Evolutionary conservation across 2,329 filamentous ascomycete genomes (phyloP), one percentile per base, ranked within the genome.

Genomic region (Talaromyces islandicus): DNA sequence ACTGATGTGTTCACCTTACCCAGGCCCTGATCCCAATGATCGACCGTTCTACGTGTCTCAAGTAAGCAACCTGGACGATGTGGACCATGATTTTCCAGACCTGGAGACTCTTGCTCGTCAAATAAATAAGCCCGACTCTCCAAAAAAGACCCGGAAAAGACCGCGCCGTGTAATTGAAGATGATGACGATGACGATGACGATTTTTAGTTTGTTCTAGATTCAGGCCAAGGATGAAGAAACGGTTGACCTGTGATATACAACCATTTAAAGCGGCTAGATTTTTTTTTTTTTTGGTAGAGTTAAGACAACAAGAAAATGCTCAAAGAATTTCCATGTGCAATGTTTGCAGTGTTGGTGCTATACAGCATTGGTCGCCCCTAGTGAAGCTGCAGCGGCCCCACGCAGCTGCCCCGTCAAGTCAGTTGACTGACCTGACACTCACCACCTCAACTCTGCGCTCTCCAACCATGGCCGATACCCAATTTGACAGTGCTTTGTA

Each of bases 401-500:
- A 52, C 48, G 48, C 21, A 52, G 14, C 21, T 29, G 14, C 43
- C 19, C 14, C 41, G 19, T 50, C 24, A 50, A 50, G 24, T 29
- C 24, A 52, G 10, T n/a, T 27, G 9, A 17, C 43, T n/a, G 48
- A 27, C 5, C 27, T 25, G 24, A 19, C 14, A 29, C 48, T 29
- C 48, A 52, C 24, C 24, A 52, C 48, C 17, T 52, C 24, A 7
- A 14, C 48, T 21, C 25, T 52, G 7, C 43, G 21, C 46, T 35
- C 41, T 48, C 25, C 66, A 67, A 73, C 59, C 65, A 77, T 77
- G 75, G 75, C 74, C 52, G 78, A 81, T 66, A 72, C 74, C 65
- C 79, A 81, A 70, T 80, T 80, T 64, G 79, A 81, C 65, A 80
- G 78, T 64, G 79, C 79, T 57, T 74, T 81, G 79, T 81, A 72